Conservation (phyloP, 441 rosid species). For the Syzygium malaccense region DNA sequence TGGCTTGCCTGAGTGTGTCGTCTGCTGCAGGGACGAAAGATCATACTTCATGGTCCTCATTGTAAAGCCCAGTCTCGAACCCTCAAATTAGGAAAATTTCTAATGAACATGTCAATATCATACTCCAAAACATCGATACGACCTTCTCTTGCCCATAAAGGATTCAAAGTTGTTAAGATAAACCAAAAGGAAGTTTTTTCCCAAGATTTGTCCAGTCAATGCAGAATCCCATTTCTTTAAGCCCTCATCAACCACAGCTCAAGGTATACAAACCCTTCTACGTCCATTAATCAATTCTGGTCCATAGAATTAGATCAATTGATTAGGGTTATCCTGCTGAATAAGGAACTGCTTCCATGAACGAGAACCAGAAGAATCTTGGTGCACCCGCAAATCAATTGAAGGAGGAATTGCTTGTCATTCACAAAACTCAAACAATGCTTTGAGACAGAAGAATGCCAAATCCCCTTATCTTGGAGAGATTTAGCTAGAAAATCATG, state of each 20-base stretch:
- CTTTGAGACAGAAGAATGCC: background rate
- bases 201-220: background rate
- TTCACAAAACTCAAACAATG: background rate
- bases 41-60: background rate
- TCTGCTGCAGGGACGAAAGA: background rate
- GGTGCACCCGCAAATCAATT: background rate
- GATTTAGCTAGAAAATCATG: background rate
- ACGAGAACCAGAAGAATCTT: background rate
- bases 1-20: background rate
- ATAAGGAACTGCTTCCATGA: background rate
- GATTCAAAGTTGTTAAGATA: background rate
- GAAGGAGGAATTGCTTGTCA: background rate
- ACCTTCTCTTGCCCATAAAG: background rate
- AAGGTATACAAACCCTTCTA: background rate
- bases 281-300: background rate
- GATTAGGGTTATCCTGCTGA: background rate
- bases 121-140: too few relatives aligned
- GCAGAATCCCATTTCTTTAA: background rate
- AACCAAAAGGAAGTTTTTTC: background rate
- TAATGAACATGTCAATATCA: too few relatives aligned
- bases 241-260: background rate
- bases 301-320: background rate
- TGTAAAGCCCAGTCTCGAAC: too few relatives aligned
- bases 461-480: background rate
- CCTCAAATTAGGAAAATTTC: too few relatives aligned